phyloP scores from a whole-genome alignment of 2,329 filamentous ascomycete genomes.

The Pestalotiopsis sp. region DNA sequence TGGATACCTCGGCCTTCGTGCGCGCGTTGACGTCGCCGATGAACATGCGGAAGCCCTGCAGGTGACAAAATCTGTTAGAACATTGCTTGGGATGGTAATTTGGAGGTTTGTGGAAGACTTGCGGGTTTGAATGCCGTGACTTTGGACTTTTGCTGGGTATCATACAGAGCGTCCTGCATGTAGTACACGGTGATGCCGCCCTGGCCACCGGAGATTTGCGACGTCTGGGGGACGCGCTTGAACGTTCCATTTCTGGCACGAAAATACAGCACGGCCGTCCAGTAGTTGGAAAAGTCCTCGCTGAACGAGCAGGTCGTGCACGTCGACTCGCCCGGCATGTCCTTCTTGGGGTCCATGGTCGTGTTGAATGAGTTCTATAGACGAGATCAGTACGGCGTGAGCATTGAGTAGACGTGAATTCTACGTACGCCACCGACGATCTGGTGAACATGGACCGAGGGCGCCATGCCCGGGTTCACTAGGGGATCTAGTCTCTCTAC shows the following conservation, averaged over 20 bases:
- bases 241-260: constrained; percentile 30
- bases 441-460: constrained; percentile 4
- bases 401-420: background rate
- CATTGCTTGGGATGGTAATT: background rate
- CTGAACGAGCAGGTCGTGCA: constrained; percentile 31
- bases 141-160: constrained; percentile 23
- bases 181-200: constrained; percentile 34
- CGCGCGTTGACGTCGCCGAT: constrained; percentile 39
- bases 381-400: constrained; percentile 29
- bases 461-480: constrained; percentile 4
- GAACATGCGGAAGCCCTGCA: constrained; percentile 50
- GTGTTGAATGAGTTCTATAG: constrained; percentile 33
- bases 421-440: constrained; percentile 5
- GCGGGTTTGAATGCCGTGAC: constrained; percentile 43
- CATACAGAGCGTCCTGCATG: constrained; percentile 27
- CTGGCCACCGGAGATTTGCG: constrained; percentile 26
- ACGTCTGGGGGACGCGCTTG: constrained; percentile 30
- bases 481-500: constrained; percentile 1
- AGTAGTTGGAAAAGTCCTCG: constrained; percentile 32
- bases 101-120: constrained; percentile 23
- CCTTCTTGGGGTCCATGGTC: constrained; percentile 28
- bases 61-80: background rate
- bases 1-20: constrained; percentile 23
- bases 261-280: constrained; percentile 30
- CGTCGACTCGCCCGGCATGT: constrained; percentile 25